Conservation (phyloP, 1,284 basidiomycete genomes). For the Polyporus tsugae region DNA sequence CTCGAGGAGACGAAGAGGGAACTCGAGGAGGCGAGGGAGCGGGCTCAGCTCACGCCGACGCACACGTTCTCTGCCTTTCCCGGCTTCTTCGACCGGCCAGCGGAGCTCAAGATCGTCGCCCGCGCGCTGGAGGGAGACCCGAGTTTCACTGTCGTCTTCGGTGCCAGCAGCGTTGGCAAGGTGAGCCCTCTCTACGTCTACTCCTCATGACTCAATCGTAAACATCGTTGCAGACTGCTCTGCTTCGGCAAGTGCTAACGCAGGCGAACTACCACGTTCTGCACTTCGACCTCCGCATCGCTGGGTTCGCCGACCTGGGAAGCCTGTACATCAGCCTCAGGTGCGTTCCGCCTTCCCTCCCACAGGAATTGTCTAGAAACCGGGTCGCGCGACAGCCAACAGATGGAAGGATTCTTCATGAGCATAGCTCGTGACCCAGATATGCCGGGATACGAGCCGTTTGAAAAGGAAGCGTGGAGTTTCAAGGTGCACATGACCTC, state of each 20-base stretch:
- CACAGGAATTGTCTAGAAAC: neutral
- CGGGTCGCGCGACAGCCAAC: conserved; percentile 52
- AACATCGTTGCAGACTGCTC: conserved; percentile 60
- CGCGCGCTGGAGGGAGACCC: conserved; percentile 73
- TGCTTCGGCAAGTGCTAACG: conserved; percentile 79
- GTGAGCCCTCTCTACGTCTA: conserved; percentile 41
- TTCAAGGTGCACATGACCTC: conserved; percentile 66
- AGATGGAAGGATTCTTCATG: conserved; percentile 84
- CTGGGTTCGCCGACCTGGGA: conserved; percentile 81
- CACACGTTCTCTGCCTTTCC: conserved; percentile 82
- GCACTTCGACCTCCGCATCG: conserved; percentile 84
- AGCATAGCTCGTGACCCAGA: conserved; percentile 52
- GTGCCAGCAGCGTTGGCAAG: conserved; percentile 85
- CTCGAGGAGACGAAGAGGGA: conserved; percentile 80
- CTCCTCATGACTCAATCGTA: neutral
- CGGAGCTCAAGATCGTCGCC: conserved; percentile 71
- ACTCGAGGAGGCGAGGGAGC: conserved; percentile 70
- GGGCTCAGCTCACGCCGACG: conserved; percentile 71
- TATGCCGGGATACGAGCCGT: conserved; percentile 74
- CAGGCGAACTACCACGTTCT: conserved; percentile 75
- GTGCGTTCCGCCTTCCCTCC: conserved; percentile 25
- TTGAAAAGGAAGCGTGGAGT: conserved; percentile 75
- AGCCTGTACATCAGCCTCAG: conserved; percentile 77
- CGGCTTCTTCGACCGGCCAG: conserved; percentile 72
- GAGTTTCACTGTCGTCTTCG: conserved; percentile 82